Conservation (phyloP, 129 eudicot genomes). For the Flaveria sonorensis region DNA sequence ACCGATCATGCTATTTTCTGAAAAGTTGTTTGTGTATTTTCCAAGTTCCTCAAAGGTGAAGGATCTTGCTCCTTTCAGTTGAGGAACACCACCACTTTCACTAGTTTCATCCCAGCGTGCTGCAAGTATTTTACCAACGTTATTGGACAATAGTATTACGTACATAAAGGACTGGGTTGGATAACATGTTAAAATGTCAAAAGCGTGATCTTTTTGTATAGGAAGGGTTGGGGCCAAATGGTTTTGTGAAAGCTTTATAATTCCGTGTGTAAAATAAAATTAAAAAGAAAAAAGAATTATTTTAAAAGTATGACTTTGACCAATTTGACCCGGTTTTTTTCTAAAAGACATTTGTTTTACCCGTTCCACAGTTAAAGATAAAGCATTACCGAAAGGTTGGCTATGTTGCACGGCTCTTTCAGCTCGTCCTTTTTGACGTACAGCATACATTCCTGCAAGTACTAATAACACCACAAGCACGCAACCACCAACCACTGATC, state of each 20-base stretch:
- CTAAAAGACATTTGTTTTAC: neutral
- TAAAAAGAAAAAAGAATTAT: neutral
- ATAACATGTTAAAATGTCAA: neutral
- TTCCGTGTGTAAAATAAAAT: neutral
- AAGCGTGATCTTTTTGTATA: neutral
- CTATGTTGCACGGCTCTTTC: neutral
- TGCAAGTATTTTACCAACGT: constrained; percentile 26
- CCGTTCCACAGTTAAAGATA: neutral
- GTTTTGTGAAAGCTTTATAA: no score
- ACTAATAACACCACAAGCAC: constrained; percentile 16
- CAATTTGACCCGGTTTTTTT: neutral
- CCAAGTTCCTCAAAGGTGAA: constrained; percentile 62
- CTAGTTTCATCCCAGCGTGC: constrained; percentile 54
- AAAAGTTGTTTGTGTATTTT: constrained; percentile 47
- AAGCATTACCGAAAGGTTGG: constrained; percentile 11
- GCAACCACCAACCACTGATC: neutral
- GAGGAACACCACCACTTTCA: constrained; percentile 45
- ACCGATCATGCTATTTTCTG: constrained; percentile 38
- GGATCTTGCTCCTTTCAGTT: constrained; percentile 35
- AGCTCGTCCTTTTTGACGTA: constrained; percentile 12
- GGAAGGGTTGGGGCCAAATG: neutral
- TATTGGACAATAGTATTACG: neutral
- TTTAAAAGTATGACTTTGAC: neutral
- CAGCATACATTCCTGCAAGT: neutral
- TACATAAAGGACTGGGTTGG: neutral